phyloP scores from a whole-genome alignment of 2,329 filamentous ascomycete genomes.

The Colletotrichum aenigma region DNA sequence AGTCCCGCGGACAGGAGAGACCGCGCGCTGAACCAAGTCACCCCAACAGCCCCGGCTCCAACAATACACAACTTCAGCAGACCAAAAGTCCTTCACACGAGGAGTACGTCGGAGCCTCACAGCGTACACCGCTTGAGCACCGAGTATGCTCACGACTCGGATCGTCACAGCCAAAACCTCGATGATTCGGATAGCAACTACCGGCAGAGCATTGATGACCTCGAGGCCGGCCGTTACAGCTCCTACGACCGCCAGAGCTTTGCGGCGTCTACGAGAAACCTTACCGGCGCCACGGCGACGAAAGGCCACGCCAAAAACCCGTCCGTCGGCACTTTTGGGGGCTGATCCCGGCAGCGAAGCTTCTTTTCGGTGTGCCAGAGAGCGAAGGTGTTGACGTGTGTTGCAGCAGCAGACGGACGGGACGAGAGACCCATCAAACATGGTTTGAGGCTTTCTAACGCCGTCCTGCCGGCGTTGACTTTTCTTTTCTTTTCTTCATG shows the following conservation, averaged over 20 bases:
- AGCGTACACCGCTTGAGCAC: neutral
- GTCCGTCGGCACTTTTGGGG: conserved; percentile 5
- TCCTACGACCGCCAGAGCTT: neutral
- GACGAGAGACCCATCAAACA: neutral
- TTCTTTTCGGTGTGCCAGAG: neutral
- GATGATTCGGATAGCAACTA: conserved; percentile 1
- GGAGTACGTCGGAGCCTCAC: neutral
- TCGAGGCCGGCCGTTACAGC: neutral
- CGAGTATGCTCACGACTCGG: neutral
- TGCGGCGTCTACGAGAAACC: neutral
- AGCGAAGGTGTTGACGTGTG: neutral
- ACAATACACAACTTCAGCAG: conserved; percentile 2
- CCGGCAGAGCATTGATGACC: neutral
- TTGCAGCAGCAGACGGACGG: neutral
- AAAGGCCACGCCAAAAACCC: neutral
- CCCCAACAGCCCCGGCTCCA: neutral
- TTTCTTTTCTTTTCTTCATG: neutral
- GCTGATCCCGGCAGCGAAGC: neutral
- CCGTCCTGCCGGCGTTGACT: neutral
- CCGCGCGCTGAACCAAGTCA: neutral
- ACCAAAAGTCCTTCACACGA: neutral
- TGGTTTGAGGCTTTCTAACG: neutral
- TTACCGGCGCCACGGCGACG: neutral
- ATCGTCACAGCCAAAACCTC: conserved; percentile 1
- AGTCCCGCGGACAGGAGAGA: conserved; percentile 4